These are phyloP conservation scores for Austroboletus olivaceoglutinosus DNA, from an alignment of 1,284 basidiomycete species.

Conservation along the genomic window DNA sequence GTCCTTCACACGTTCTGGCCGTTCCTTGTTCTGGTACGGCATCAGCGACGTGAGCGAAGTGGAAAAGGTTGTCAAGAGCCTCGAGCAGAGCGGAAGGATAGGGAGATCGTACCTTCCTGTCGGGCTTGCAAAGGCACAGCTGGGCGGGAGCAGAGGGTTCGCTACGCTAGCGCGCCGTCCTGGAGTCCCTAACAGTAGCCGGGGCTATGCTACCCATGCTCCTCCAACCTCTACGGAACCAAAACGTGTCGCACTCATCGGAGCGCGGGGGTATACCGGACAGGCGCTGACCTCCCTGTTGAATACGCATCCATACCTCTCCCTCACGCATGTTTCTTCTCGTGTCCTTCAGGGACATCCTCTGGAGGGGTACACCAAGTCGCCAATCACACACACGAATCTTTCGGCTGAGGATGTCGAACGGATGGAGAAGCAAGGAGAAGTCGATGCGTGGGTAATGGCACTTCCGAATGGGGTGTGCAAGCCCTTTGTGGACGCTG, in stretches of 20 bases:
- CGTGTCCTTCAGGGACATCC: slow-evolving; percentile 87
- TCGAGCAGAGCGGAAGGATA: slow-evolving; percentile 86
- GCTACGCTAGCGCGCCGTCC: slow-evolving; percentile 66
- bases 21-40: slow-evolving; percentile 97
- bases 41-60: slow-evolving; percentile 91
- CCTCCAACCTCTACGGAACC: slow-evolving; percentile 50
- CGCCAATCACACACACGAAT: slow-evolving; percentile 75
- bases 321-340: slow-evolving; percentile 93
- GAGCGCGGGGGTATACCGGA: slow-evolving; percentile 95
- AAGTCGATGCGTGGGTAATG: slow-evolving; percentile 97
- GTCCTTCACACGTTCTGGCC: slow-evolving; percentile 92
- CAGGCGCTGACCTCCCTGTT: slow-evolving; percentile 87
- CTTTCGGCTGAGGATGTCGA: slow-evolving; percentile 77
- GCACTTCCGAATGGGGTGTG: slow-evolving; percentile 96
- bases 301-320: slow-evolving; percentile 82
- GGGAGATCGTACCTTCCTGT: slow-evolving; percentile 89
- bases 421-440: slow-evolving; percentile 81
- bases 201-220: slow-evolving; percentile 63
- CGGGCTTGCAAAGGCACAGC: slow-evolving; percentile 62
- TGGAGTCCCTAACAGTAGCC: slow-evolving; percentile 45
- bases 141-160: slow-evolving; percentile 51
- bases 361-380: slow-evolving; percentile 83
- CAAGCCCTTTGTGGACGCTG: slow-evolving; percentile 96
- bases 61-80: slow-evolving; percentile 78
- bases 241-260: slow-evolving; percentile 93